phyloP scores from a whole-genome alignment of 352 stramenopile genomes.

The Stephanocyclus meneghinianus region DNA sequence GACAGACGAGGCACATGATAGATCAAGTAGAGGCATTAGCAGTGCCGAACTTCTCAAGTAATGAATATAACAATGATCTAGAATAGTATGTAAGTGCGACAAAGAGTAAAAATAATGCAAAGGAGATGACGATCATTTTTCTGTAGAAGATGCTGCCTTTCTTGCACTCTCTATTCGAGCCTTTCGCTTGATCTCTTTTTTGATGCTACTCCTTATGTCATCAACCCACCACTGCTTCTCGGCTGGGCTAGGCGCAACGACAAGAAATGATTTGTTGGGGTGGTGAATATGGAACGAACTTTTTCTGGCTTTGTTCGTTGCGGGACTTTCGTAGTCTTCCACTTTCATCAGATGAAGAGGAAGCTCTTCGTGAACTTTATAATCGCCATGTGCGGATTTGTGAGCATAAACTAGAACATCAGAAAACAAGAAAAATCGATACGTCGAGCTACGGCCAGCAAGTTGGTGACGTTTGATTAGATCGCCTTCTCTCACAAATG shows the following conservation, averaged over 20 bases:
- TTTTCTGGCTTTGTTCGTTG: constrained; percentile 43
- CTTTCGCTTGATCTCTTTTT: constrained; percentile 70
- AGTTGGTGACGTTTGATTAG: constrained; percentile 91
- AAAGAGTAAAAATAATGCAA: neutral
- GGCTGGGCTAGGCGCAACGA: constrained; percentile 59
- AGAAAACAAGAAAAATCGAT: constrained; percentile 88
- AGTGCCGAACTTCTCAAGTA: neutral
- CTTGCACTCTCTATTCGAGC: constrained; percentile 64
- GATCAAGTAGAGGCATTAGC: neutral
- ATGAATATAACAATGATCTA: neutral
- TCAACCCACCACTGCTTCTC: constrained; percentile 80
- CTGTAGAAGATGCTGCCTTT: constrained; percentile 20
- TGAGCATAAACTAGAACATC: constrained; percentile 87
- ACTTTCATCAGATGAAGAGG: constrained; percentile 84
- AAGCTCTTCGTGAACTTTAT: constrained; percentile 84
- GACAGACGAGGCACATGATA: constrained; percentile 51
- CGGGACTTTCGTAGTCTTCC: constrained; percentile 61
- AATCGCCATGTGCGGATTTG: constrained; percentile 71
- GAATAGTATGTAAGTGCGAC: neutral
- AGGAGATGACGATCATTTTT: neutral
- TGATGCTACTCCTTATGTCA: constrained; percentile 70
- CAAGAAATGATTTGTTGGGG: constrained; percentile 85
- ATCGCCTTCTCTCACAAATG: constrained; percentile 92
- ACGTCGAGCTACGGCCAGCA: constrained; percentile 84
- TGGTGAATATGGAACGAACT: constrained; percentile 84